These are phyloP conservation scores for Populus hybrid DNA, from an alignment of 441 rosid species.

Conservation along the genomic window DNA sequence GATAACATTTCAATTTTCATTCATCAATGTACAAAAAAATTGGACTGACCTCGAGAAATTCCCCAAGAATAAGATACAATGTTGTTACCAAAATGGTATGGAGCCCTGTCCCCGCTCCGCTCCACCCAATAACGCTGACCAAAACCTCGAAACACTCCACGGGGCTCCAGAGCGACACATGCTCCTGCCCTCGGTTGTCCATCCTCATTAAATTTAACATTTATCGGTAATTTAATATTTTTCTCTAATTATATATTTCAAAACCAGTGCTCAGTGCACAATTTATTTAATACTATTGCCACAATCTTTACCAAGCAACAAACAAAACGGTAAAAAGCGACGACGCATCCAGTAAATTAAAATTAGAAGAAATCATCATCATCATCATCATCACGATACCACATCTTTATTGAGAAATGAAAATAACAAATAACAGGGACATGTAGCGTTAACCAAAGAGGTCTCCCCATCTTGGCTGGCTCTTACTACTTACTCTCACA, in stretches of 20 bases:
- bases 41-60: too few species aligned
- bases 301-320: neutral
- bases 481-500: neutral
- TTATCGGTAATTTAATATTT: neutral
- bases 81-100: neutral
- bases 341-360: neutral
- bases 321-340: neutral
- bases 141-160: neutral
- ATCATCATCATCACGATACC: neutral
- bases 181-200: neutral
- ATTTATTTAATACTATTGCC: neutral
- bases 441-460: neutral
- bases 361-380: neutral
- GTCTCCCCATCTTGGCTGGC: neutral
- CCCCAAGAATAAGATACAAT: too few species aligned
- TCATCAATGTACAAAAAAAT: too few species aligned
- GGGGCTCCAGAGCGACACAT: neutral
- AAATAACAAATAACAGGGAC: neutral
- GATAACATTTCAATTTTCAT: too few species aligned
- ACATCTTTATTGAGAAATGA: slow-evolving; percentile 13
- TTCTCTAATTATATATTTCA: neutral
- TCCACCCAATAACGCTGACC: neutral
- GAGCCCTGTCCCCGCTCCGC: neutral
- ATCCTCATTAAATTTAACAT: neutral
- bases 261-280: neutral